Conservation (phyloP, 129 eudicot genomes). For the Lonicera japonica region DNA sequence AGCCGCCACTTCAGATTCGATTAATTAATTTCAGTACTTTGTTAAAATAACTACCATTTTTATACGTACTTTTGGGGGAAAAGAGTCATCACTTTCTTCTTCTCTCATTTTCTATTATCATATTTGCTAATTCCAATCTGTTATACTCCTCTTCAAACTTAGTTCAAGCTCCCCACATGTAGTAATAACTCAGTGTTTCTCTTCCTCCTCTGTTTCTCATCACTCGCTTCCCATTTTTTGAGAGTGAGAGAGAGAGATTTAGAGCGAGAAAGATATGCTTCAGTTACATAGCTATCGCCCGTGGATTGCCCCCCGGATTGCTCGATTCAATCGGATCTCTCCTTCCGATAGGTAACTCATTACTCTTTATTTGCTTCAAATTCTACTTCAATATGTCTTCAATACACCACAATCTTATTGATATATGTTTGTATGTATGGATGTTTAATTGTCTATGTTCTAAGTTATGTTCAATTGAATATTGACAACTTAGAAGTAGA, state of each 20-base stretch:
- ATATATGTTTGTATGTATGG: slow-evolving; percentile 5
- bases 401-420: background rate
- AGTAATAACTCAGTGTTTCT: too few species aligned
- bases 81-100: too few species aligned
- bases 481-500: too few species aligned
- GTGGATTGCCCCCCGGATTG: slow-evolving; percentile 35
- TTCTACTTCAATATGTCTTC: background rate
- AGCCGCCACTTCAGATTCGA: too few species aligned
- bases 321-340: slow-evolving; percentile 14
- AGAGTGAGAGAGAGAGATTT: slow-evolving; percentile 7
- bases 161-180: too few species aligned
- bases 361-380: background rate
- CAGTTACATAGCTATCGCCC: slow-evolving; percentile 39
- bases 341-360: slow-evolving; percentile 35
- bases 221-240: background rate
- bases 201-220: background rate
- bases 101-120: too few species aligned
- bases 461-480: background rate
- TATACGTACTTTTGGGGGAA: too few species aligned
- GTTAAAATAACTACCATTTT: too few species aligned
- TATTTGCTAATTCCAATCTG: too few species aligned
- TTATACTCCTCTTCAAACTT: too few species aligned
- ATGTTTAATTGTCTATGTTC: background rate
- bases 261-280: slow-evolving; percentile 29
- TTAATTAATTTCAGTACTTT: too few species aligned